A percentile compares a stretch with the other conserved stretches of the same genome.
These are phyloP conservation scores for Chytridium lagenaria DNA, from an alignment of 371 early-diverging fungal species.

Conservation along the genomic window DNA sequence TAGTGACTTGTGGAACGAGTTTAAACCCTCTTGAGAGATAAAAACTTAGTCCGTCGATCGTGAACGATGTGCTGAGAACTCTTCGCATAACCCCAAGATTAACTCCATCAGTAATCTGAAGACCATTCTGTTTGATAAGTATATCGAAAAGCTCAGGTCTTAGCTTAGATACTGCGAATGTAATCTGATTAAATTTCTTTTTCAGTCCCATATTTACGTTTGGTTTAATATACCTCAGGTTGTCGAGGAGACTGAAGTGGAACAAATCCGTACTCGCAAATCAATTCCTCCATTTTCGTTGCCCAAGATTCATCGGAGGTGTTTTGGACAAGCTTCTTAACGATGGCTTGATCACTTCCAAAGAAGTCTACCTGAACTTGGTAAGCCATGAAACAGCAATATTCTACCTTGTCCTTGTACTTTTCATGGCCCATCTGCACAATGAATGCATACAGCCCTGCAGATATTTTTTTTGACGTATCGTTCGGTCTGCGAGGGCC, in stretches of 20 bases:
- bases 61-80: conserved; percentile 11
- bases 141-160: conserved; percentile 26
- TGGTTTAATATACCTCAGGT: conserved; percentile 2
- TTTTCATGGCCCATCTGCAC: conserved; percentile 12
- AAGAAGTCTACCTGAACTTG: neutral
- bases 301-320: neutral
- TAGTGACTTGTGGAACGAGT: conserved; percentile 13
- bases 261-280: conserved; percentile 18
- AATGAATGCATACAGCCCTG: conserved; percentile 32
- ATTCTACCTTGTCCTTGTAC: conserved; percentile 30
- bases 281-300: neutral
- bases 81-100: conserved; percentile 30
- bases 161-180: conserved; percentile 20
- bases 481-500: too few relatives aligned
- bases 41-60: conserved; percentile 1
- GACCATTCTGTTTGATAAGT: conserved; percentile 22
- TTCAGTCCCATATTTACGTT: neutral
- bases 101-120: conserved; percentile 10
- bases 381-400: neutral
- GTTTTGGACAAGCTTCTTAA: conserved; percentile 1
- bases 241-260: conserved; percentile 10
- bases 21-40: conserved; percentile 31
- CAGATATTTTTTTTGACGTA: too few relatives aligned
- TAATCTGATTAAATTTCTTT: neutral
- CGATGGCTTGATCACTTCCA: neutral